Conservation (phyloP, 352 stramenopile genomes). For the Globisporangium splendens region DNA sequence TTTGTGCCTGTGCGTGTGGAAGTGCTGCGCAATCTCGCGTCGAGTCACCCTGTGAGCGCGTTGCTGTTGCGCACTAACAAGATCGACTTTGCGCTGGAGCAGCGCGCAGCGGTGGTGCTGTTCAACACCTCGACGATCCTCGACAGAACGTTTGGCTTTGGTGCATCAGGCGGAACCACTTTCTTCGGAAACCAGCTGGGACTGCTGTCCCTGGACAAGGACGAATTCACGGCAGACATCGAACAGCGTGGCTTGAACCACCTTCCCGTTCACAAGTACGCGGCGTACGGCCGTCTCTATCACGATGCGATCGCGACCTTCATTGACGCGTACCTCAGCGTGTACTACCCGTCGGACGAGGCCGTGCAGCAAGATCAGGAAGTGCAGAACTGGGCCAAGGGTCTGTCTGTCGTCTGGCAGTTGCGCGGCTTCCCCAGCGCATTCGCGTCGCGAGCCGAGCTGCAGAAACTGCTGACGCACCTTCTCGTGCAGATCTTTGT, state of each 20-base stretch:
- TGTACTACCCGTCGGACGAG: constrained; percentile 11
- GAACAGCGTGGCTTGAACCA: constrained; percentile 1
- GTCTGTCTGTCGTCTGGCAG: constrained; percentile 21
- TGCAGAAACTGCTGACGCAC: constrained; percentile 22
- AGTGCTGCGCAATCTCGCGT: constrained; percentile 27
- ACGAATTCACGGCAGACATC: constrained; percentile 8
- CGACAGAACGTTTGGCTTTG: constrained; percentile 45
- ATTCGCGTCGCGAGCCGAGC: constrained; percentile 9
- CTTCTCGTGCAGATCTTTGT: constrained; percentile 40
- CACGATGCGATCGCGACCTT: background rate
- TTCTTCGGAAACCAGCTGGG: constrained; percentile 19
- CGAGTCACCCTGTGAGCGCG: constrained; percentile 28
- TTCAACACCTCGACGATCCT: constrained; percentile 36
- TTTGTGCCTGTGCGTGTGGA: constrained; percentile 48
- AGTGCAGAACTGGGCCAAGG: constrained; percentile 29
- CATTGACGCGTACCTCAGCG: background rate
- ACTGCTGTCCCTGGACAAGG: background rate
- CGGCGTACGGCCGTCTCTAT: constrained; percentile 3
- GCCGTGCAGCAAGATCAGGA: constrained; percentile 11
- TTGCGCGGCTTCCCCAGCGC: constrained; percentile 27
- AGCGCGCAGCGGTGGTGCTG: constrained; percentile 28
- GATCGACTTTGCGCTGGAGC: constrained; percentile 38
- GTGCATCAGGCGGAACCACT: constrained; percentile 22
- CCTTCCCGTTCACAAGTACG: constrained; percentile 7
- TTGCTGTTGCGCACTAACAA: constrained; percentile 33